Evolutionary conservation across 2,329 filamentous ascomycete species (phyloP).

Genomic region (Phaeoacremonium minimum): DNA sequence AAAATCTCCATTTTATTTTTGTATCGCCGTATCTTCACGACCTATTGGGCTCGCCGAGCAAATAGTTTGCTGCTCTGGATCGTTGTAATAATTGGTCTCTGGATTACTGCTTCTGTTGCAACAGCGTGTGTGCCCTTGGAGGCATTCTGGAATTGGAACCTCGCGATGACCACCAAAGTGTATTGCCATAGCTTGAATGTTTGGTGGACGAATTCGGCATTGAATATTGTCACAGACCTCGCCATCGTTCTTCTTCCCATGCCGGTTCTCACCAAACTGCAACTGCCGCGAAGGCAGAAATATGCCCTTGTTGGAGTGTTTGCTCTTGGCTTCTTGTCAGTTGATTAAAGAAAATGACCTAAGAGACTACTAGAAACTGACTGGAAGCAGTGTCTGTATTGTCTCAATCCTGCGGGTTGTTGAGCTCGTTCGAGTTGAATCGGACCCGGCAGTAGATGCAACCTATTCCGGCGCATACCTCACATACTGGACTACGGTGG

Average conservation of each 20-base stretch:
- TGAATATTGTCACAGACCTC: slow-evolving; percentile 19
- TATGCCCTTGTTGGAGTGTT: slow-evolving; percentile 15
- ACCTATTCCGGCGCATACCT: slow-evolving; percentile 14
- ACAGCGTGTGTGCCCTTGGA: slow-evolving; percentile 16
- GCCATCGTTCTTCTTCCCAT: slow-evolving; percentile 18
- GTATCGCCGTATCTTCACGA: slow-evolving; percentile 6
- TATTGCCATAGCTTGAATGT: slow-evolving; percentile 7
- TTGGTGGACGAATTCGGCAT: slow-evolving; percentile 12
- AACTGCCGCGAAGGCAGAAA: background rate
- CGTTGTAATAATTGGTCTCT: slow-evolving; percentile 11
- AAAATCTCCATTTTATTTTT: background rate
- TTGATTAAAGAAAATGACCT: too few relatives aligned
- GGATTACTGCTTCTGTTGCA: slow-evolving; percentile 9
- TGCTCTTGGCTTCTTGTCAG: slow-evolving; percentile 18
- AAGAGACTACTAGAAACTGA: too few relatives aligned
- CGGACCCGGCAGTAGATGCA: slow-evolving; percentile 9
- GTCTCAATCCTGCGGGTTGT: slow-evolving; percentile 18
- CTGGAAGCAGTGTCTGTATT: slow-evolving; percentile 17
- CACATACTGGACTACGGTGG: slow-evolving; percentile 18
- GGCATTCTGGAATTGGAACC: slow-evolving; percentile 10
- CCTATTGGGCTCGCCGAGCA: slow-evolving; percentile 14
- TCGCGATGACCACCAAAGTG: background rate
- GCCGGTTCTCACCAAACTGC: slow-evolving; percentile 12
- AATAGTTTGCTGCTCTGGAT: slow-evolving; percentile 9
- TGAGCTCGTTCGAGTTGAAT: slow-evolving; percentile 8